Evolutionary conservation across 2,329 filamentous ascomycete species (phyloP), one percentile per base, ranked within the genome.

Genomic region (Claviceps sp.): DNA sequence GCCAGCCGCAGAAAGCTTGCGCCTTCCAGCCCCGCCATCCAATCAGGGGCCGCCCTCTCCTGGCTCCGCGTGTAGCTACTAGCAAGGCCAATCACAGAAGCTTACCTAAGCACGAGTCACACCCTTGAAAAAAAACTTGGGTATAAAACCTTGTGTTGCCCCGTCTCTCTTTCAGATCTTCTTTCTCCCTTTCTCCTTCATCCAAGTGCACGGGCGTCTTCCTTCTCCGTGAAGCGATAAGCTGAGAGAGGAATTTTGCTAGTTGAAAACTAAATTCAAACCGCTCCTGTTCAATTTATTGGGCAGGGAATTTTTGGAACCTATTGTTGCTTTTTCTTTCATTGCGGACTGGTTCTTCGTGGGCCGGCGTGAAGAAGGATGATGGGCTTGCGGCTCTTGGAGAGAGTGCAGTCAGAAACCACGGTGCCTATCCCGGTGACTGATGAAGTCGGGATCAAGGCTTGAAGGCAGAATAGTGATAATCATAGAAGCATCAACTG

Each of bases 261-360:
- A 85, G 82, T 86, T 86, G 83, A 86, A 86, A 86, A 86, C 83
- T 86, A 85, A 78, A 77, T 63, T 75, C 72, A 80, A 81, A 85
- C 82, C 71, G 73, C 82, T 86, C 72, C 72, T 75, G 68, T 72
- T 76, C 78, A 80, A 76, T 78, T 76, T 77, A 70, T 75, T 80
- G 74, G 78, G 73, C 74, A 61, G 73, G 82, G 81, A 68, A 86
- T 85, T 86, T 83, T 86, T 86, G 85, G 82, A 69, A 78, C 70
- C 62, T 54, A 56, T 57, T 57, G 60, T 60, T 14, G 14, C 50
- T 53, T 60, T 62, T 59, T 70, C 66, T 71, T 71, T 71, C 69
- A 70, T 71, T 70, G 59, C 65, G 61, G 52, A 29, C 52, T 50
- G 59, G 59, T 59, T 62, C 66, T 60, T 52, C 53, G 8, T 47